phyloP scores from a whole-genome alignment of 495 filamentous ascomycete genomes.

The Penicillium waksmanii region DNA sequence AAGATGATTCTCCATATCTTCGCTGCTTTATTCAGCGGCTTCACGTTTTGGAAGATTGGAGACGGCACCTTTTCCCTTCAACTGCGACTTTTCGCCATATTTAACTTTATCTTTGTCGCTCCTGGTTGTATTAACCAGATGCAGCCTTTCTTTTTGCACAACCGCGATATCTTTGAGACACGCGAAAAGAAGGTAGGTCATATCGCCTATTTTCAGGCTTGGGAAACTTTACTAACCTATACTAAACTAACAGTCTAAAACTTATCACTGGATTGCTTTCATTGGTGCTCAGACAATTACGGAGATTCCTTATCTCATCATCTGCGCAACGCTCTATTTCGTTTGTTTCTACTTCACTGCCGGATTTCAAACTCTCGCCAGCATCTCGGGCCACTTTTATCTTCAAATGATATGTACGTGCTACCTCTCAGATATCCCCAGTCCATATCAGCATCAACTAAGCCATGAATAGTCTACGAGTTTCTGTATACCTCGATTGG shows the following conservation, averaged over 20 bases:
- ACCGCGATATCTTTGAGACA: slow-evolving; percentile 72
- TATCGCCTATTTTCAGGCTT: not conserved
- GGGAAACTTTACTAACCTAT: not conserved
- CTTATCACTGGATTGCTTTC: slow-evolving; percentile 51
- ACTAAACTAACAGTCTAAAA: slow-evolving; percentile 56
- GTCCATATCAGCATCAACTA: not conserved
- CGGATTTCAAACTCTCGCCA: slow-evolving; percentile 48
- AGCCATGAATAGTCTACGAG: slow-evolving; percentile 39
- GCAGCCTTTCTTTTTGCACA: slow-evolving; percentile 82
- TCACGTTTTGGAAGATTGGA: slow-evolving; percentile 52
- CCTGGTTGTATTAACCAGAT: slow-evolving; percentile 89
- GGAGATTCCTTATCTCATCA: slow-evolving; percentile 63
- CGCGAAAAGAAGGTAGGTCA: slow-evolving; percentile 65
- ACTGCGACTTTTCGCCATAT: slow-evolving; percentile 62
- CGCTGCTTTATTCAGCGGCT: slow-evolving; percentile 45
- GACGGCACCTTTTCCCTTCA: slow-evolving; percentile 44
- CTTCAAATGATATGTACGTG: slow-evolving; percentile 52
- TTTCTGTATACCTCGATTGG: slow-evolving; percentile 50
- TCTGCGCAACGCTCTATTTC: slow-evolving; percentile 61
- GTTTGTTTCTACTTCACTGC: slow-evolving; percentile 63
- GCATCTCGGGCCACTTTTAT: slow-evolving; percentile 51
- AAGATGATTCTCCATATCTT: slow-evolving; percentile 48
- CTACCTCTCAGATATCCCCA: slow-evolving; percentile 7
- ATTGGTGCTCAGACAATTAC: slow-evolving; percentile 52
- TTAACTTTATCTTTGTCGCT: slow-evolving; percentile 69